Percentiles rank a stretch among this genome's conserved stretches.
Evolutionary conservation across 1,284 basidiomycete genomes (phyloP).

Genomic region (Trichosporon coremiiforme): DNA sequence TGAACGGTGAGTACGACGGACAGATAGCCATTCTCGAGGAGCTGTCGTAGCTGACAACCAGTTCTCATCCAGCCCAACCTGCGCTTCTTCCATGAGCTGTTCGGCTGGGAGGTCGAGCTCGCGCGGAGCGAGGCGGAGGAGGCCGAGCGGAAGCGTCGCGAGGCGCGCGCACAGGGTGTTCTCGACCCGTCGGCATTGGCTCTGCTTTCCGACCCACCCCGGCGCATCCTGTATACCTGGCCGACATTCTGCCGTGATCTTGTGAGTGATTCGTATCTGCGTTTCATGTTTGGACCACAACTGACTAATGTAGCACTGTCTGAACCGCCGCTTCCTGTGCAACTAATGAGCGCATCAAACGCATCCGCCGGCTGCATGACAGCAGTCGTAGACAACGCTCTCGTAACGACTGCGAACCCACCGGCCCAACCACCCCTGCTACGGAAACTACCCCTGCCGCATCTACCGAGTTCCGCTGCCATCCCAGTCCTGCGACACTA

Average conservation of each 20-base stretch:
- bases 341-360: conserved; percentile 23
- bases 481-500: not conserved
- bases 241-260: conserved; percentile 55
- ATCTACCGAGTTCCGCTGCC: not conserved
- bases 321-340: conserved; percentile 48
- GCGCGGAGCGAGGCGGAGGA: conserved; percentile 43
- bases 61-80: conserved; percentile 93
- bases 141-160: conserved; percentile 28
- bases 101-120: conserved; percentile 87
- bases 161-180: conserved; percentile 34
- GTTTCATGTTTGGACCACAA: not conserved
- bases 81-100: conserved; percentile 86
- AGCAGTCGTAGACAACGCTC: not conserved
- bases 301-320: conserved; percentile 39
- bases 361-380: not conserved
- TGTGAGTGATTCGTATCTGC: conserved; percentile 40
- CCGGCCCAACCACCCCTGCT: not conserved
- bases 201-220: conserved; percentile 31
- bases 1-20: conserved; percentile 46
- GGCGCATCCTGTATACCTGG: conserved; percentile 51
- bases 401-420: not conserved
- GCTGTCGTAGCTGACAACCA: conserved; percentile 25
- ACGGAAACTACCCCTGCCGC: not conserved
- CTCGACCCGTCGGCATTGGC: conserved; percentile 34
- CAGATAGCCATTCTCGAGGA: not conserved